Evolutionary conservation across 2,329 filamentous ascomycete genomes (phyloP).

Genomic region (Calonectria fujianensis): DNA sequence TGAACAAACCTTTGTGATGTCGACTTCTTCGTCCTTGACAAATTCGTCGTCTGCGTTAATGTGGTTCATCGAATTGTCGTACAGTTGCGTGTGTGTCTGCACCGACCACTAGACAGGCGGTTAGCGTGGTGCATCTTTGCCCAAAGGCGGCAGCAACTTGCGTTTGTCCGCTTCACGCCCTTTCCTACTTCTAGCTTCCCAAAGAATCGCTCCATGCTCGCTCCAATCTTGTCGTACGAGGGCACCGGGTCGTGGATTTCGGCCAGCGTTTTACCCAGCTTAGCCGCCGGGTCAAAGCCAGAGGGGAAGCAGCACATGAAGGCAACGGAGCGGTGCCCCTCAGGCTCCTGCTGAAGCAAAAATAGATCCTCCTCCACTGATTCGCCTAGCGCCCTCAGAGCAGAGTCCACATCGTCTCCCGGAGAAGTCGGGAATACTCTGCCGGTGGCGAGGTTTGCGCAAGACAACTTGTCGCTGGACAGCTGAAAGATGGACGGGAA

Average conservation of each 20-base stretch:
- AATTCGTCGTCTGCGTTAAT: conserved; percentile 47
- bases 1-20: conserved; percentile 42
- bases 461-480: conserved; percentile 53
- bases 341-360: conserved; percentile 64
- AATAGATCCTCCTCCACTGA: conserved; percentile 75
- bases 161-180: conserved; percentile 70
- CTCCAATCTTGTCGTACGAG: conserved; percentile 71
- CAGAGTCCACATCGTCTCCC: conserved; percentile 55
- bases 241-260: conserved; percentile 73
- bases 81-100: conserved; percentile 37
- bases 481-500: conserved; percentile 70
- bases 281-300: conserved; percentile 71
- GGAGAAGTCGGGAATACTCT: conserved; percentile 53
- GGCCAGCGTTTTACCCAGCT: conserved; percentile 68
- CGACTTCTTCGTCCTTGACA: conserved; percentile 32
- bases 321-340: conserved; percentile 66
- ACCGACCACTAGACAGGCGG: conserved; percentile 45
- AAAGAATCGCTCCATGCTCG: conserved; percentile 75
- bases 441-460: conserved; percentile 65
- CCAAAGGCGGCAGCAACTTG: conserved; percentile 47
- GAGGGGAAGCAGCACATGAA: conserved; percentile 72
- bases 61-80: conserved; percentile 40
- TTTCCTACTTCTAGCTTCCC: conserved; percentile 67
- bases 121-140: not conserved
- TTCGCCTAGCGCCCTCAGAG: conserved; percentile 66